Evolutionary conservation across 495 filamentous ascomycete species (phyloP).

Genomic region (Trypethelium eluteriae): DNA sequence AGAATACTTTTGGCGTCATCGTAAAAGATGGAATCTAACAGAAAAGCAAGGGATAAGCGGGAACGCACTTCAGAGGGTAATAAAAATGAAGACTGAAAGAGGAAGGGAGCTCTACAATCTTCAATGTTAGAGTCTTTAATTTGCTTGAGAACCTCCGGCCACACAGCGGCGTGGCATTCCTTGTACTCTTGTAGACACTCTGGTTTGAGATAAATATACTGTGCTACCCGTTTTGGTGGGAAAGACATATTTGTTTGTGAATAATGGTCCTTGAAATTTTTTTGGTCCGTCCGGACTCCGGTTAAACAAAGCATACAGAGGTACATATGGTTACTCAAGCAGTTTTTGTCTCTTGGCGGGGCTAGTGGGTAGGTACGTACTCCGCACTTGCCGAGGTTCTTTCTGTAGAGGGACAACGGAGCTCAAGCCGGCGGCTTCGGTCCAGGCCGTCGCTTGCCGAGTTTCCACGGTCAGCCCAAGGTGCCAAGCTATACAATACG

Average conservation of each 20-base stretch:
- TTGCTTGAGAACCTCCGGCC: conserved; percentile 65
- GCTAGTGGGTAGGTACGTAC: neutral
- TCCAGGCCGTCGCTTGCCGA: neutral
- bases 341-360: neutral
- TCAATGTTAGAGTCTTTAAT: conserved; percentile 65
- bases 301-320: too few species aligned
- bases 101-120: conserved; percentile 48
- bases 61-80: neutral
- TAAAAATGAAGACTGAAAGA: conserved; percentile 13
- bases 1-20: conserved; percentile 53
- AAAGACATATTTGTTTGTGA: neutral
- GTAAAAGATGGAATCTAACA: conserved; percentile 62
- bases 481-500: neutral
- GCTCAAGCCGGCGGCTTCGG: neutral
- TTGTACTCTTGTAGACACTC: conserved; percentile 59
- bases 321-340: neutral
- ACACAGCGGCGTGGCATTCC: conserved; percentile 60
- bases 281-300: too few species aligned
- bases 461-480: neutral
- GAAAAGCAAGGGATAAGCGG: neutral
- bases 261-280: too few species aligned
- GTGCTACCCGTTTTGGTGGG: conserved; percentile 30
- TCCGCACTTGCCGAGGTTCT: neutral
- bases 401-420: neutral
- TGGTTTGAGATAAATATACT: conserved; percentile 64